These are phyloP conservation scores for Brettanomyces sp. DNA, from an alignment of 805 yeast species.

Conservation along the genomic window DNA sequence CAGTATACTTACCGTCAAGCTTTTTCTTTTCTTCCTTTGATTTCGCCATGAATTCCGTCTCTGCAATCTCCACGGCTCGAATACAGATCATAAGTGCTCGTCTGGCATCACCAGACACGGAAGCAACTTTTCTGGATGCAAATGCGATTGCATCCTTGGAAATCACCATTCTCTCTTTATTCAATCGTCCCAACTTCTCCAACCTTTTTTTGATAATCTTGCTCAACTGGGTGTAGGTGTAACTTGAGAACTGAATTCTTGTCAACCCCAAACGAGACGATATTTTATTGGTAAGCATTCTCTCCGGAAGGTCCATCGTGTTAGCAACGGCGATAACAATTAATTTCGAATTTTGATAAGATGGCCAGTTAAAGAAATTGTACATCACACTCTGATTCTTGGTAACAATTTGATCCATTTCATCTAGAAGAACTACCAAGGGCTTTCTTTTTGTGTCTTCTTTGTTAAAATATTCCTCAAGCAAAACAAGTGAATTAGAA, in stretches of 20 bases:
- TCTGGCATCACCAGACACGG: conserved; percentile 96
- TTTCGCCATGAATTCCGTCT: conserved; percentile 40
- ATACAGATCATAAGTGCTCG: conserved; percentile 82
- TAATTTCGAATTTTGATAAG: conserved; percentile 66
- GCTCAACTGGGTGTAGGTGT: conserved; percentile 69
- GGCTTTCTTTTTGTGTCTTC: conserved; percentile 34
- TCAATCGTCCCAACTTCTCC: conserved; percentile 33
- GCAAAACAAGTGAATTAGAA: conserved; percentile 50
- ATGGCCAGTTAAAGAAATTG: conserved; percentile 97
- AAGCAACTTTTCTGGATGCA: conserved; percentile 89
- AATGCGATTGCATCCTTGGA: conserved; percentile 75
- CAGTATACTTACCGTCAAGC: conserved; percentile 36
- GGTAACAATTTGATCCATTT: conserved; percentile 84
- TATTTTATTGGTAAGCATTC: conserved; percentile 77
- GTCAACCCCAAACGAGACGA: conserved; percentile 85
- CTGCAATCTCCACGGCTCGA: conserved; percentile 85
- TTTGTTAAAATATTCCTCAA: conserved; percentile 60
- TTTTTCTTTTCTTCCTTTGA: conserved; percentile 17
- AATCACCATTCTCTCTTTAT: conserved; percentile 36
- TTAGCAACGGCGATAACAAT: conserved; percentile 92
- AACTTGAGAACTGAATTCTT: conserved; percentile 83
- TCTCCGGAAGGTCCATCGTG: conserved; percentile 94
- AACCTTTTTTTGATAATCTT: conserved; percentile 67
- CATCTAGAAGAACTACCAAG: conserved; percentile 77
- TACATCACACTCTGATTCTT: conserved; percentile 81